A percentile compares a stretch with the other conserved stretches of the same genome.
Evolutionary conservation across 176 grass and related monocot species (phyloP).

Genomic region (Elymus sibiricus): DNA sequence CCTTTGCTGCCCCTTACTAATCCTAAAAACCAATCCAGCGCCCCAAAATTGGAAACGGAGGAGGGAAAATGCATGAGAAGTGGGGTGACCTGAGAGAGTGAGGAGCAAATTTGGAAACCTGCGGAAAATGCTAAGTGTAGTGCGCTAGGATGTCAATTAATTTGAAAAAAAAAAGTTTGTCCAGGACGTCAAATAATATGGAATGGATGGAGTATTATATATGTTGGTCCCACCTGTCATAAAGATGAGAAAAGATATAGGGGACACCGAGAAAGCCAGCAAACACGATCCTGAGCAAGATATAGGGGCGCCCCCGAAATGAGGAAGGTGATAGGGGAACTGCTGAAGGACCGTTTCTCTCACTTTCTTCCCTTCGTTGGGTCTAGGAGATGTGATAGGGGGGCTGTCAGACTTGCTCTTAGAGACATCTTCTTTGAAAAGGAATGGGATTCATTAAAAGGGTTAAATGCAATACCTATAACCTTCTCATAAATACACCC

Average conservation of each 20-base stretch:
- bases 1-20: no score
- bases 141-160: no score
- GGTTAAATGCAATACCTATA: constrained; percentile 4
- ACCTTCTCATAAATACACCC: constrained; percentile 12
- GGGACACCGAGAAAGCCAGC: background rate
- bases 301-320: background rate
- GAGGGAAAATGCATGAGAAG: no score
- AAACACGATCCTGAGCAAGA: background rate
- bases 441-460: background rate
- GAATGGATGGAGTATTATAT: background rate
- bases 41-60: no score
- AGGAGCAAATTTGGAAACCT: no score
- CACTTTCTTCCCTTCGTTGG: background rate
- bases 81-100: no score
- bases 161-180: no score
- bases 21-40: no score
- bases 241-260: background rate
- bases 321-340: background rate
- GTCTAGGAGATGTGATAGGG: background rate
- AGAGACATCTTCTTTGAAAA: constrained; percentile 8
- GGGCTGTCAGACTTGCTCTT: background rate
- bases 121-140: no score
- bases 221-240: background rate
- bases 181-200: no score
- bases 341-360: background rate